Evolutionary conservation across 305 asterid genomes (phyloP), one percentile per base, ranked within the genome.

Genomic region (Andrographis paniculata): DNA sequence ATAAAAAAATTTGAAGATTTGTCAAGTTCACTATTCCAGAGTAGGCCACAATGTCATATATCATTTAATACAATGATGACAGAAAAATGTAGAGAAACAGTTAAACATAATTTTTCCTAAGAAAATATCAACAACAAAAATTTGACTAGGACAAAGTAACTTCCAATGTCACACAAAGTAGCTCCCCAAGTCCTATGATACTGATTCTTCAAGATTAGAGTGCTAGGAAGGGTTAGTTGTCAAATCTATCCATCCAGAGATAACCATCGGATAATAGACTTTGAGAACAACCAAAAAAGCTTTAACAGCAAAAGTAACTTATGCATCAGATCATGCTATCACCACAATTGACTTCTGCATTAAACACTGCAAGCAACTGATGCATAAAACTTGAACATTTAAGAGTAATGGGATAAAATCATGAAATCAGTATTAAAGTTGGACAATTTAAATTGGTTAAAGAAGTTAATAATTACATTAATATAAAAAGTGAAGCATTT

Each of bases 1-100:
- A 38, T 19, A 65, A 45, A 37, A 17, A 48, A 23, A 61, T 41
- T 31, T 56, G 18, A 10, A 16, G 27, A 49, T 52, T 37, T 38
- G 52, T 42, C 15, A 30, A 52, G 52, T 17, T 42, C 47, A 53
- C 55, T 27, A 42, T 6, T 21, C 52, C 20, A 44, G 54, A 60
- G 46, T 28, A 24, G 52, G 50, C 2, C 18, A 20, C 10, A 9
- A 41, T 53, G 39, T 33, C 44, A 24, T 46, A 14, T 31, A 65
- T 17, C 40, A 42, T 45, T 37, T 10, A 46, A 17, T 27, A 8
- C 59, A 54, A 21, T 19, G 22, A 14, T n/a, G 5, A 56, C 48
- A 39, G 27, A 20, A 41, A 49, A 22, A 12, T 19, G 6, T n/a
- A 18, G 24, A 27, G 15, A 15, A 31, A 40, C 38, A 33, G 12